Conservation (phyloP, 805 yeast species). For the Saccharomyces cerevisiae region DNA sequence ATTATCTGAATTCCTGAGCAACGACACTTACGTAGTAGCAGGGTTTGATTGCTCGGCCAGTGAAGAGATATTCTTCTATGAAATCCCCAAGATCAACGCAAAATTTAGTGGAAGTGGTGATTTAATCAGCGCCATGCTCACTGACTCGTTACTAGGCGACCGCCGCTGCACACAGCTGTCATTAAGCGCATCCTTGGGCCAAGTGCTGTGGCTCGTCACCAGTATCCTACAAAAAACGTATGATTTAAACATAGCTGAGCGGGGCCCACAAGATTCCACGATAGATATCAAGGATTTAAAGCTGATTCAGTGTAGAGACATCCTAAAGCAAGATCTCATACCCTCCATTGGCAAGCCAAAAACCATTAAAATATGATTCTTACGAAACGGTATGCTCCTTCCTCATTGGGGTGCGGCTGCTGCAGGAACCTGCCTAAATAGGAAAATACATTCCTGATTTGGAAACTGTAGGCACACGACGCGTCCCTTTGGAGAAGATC, state of each 20-base stretch:
- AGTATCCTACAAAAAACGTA: constrained; percentile 37
- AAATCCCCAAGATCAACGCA: constrained; percentile 46
- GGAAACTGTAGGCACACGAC: neutral
- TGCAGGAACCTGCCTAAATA: neutral
- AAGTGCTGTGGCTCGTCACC: constrained; percentile 35
- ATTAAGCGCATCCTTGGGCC: constrained; percentile 27
- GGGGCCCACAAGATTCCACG: neutral
- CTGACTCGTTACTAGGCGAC: constrained; percentile 39
- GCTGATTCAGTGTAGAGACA: constrained; percentile 36
- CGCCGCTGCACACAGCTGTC: neutral
- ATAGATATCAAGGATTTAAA: constrained; percentile 35
- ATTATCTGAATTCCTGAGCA: constrained; percentile 3
- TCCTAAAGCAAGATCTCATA: constrained; percentile 11
- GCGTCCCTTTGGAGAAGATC: neutral
- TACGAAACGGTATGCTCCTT: neutral
- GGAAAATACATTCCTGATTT: neutral
- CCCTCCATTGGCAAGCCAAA: neutral
- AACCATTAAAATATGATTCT: neutral
- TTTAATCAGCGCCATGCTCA: constrained; percentile 53
- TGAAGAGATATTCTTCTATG: constrained; percentile 4
- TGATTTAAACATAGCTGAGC: constrained; percentile 8
- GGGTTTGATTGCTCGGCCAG: neutral
- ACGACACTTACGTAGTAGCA: neutral
- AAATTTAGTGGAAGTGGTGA: constrained; percentile 72
- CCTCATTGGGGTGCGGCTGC: neutral